Conservation (phyloP, 192 early-diverging fungal genomes). For the Geranomyces michiganensis region DNA sequence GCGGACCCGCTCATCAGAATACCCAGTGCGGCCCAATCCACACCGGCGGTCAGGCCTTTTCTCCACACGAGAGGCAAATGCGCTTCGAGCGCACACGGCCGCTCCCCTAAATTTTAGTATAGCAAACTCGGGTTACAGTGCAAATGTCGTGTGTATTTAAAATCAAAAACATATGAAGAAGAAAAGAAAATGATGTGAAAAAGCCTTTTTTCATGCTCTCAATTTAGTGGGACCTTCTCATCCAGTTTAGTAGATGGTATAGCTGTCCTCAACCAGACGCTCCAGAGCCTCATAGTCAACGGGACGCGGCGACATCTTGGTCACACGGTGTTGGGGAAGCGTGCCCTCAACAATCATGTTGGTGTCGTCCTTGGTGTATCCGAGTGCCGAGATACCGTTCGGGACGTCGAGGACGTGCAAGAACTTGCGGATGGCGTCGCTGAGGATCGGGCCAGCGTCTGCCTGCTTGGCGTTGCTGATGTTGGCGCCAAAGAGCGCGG, state of each 20-base stretch:
- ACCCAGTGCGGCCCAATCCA: too few relatives aligned
- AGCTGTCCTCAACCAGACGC: conserved; percentile 62
- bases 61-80: too few relatives aligned
- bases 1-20: too few relatives aligned
- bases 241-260: conserved; percentile 38
- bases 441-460: conserved; percentile 74
- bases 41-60: too few relatives aligned
- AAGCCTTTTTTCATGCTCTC: too few relatives aligned
- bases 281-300: conserved; percentile 67
- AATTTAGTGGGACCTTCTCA: neutral
- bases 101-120: too few relatives aligned
- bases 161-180: too few relatives aligned
- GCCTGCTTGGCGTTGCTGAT: conserved; percentile 62
- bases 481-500: conserved; percentile 74
- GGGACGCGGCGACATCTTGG: conserved; percentile 79
- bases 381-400: conserved; percentile 77
- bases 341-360: conserved; percentile 79
- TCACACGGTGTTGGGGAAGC: conserved; percentile 87
- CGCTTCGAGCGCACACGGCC: too few relatives aligned
- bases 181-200: too few relatives aligned
- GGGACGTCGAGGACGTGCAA: conserved; percentile 78
- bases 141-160: too few relatives aligned
- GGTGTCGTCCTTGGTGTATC: conserved; percentile 71
- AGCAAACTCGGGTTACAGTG: too few relatives aligned
- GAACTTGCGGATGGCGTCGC: conserved; percentile 78